These are phyloP conservation scores for Glutinoglossum americanum DNA, from an alignment of 495 filamentous ascomycete genomes.

Conservation along the genomic window DNA sequence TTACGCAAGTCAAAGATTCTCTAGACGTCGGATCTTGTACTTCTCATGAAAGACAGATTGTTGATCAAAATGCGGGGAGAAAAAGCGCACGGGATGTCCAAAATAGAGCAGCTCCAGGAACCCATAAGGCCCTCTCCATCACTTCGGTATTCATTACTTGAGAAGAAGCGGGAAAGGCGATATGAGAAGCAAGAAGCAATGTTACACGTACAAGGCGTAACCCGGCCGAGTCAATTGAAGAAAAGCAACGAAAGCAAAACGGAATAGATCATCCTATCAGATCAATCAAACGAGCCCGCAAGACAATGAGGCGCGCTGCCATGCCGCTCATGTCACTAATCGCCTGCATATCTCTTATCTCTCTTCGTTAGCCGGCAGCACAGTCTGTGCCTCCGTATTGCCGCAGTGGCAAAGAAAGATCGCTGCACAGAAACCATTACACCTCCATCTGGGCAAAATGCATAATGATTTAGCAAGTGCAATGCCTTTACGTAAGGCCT, in stretches of 20 bases:
- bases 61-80: neutral
- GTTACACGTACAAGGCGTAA: neutral
- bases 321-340: neutral
- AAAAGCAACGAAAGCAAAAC: neutral
- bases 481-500: neutral
- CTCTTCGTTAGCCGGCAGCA: neutral
- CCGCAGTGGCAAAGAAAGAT: neutral
- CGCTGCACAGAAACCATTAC: neutral
- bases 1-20: neutral
- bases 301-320: neutral
- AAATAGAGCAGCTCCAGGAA: neutral
- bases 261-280: neutral
- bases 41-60: neutral
- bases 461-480: neutral
- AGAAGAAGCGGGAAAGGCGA: neutral
- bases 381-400: no score
- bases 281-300: neutral
- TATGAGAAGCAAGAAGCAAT: neutral
- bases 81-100: neutral
- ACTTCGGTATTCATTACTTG: neutral
- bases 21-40: neutral
- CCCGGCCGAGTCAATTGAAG: neutral
- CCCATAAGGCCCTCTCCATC: neutral
- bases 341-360: slow-evolving; percentile 1
- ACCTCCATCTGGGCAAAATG: neutral